Base-by-base conservation (phyloP, 441 rosid genomes). In the Isatis lusitanica region DNA sequence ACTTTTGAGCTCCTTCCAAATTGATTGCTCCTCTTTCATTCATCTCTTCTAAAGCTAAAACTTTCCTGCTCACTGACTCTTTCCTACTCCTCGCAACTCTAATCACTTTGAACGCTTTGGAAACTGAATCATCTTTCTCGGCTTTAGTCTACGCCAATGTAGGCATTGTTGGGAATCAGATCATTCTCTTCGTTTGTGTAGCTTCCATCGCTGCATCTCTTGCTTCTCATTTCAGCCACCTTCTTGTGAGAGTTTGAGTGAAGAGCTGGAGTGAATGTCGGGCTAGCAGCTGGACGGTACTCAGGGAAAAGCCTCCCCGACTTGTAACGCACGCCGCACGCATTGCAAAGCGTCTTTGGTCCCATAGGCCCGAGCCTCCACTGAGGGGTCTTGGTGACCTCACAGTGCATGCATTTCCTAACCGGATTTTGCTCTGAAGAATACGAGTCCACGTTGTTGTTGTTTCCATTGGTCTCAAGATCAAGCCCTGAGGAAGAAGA, bases 361-460 rank as follows among this genome's bases (percentile, higher is more conserved):
- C 99, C 99, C 97, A 89, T 80, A 28, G 99, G 99, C 2, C 99
- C 99, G 9, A 96, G 94, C 77, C 99, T 85, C 99, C 99, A 94
- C 70, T 94, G 99, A 0, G 99, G 99, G 0, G 98, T 94, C 86
- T 90, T 90, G 0, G 98, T 94, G 40, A 92, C 88, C 81, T 92
- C 98, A 38, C 98, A 94, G 44, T 94, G 99, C 92, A 90, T 67
- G 55, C 99, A 94, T 80, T 89, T 92, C 87, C 98, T 84, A 12
- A 84, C 85, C 0, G 88, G 81, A 36, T 80, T 81, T 12, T 69
- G 72, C 76, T 72, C 80, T 0, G 73, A 72, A 35, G 73, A 53
- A 28, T 60, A 66, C 15, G 80, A 77, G 46, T 72, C 80, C 0
- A 60, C 50, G 5, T 76, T 63, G 75, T 64, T 70, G 75, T 70